Conservation (phyloP, 2,329 filamentous ascomycete species). For the Chrysosporium queenslandicum region DNA sequence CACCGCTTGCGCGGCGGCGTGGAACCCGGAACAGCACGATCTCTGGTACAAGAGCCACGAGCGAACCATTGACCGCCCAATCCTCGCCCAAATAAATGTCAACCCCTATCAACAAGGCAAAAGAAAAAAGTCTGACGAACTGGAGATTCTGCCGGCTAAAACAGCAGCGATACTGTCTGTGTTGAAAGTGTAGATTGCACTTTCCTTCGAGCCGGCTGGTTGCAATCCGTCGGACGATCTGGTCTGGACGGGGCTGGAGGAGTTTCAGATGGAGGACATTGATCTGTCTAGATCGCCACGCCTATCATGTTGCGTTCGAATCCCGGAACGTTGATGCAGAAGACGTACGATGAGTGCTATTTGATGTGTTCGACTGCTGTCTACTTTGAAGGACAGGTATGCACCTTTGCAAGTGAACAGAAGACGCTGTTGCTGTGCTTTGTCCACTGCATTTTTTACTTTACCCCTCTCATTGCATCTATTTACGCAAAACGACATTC, state of each 20-base stretch:
- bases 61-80: conserved; percentile 2
- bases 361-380: conserved; percentile 89
- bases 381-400: conserved; percentile 87
- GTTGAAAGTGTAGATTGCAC: background rate
- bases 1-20: background rate
- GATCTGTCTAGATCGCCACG: background rate
- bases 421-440: background rate
- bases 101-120: background rate
- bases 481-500: too few species aligned
- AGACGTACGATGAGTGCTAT: conserved; percentile 96
- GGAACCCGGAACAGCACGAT: background rate
- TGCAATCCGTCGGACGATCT: background rate
- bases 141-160: too few species aligned
- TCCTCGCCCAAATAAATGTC: background rate
- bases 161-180: background rate
- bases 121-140: background rate
- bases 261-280: conserved; percentile 5
- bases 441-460: too few species aligned
- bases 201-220: background rate
- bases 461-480: too few species aligned
- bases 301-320: conserved; percentile 44
- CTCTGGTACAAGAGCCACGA: conserved; percentile 1
- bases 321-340: conserved; percentile 68
- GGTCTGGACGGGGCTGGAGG: background rate
- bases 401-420: conserved; percentile 15